These are phyloP conservation scores for Mycena polygramma DNA, from an alignment of 768 basidiomycete genomes.

Conservation along the genomic window DNA sequence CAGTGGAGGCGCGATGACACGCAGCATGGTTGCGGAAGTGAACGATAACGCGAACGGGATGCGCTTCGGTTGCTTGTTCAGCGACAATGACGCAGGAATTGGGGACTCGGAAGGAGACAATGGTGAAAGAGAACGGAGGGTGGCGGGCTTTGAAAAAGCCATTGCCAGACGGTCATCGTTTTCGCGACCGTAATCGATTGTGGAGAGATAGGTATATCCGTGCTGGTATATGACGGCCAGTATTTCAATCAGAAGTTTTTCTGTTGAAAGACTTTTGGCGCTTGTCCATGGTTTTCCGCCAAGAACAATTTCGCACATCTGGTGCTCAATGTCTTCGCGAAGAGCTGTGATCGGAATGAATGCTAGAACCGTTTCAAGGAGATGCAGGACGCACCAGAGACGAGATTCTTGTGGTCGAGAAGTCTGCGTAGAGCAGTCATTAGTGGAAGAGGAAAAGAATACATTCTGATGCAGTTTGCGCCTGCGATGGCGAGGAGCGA, in stretches of 20 bases:
- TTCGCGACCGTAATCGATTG: conserved; percentile 84
- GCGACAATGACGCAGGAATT: conserved; percentile 52
- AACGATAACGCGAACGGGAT: conserved; percentile 82
- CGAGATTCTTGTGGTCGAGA: conserved; percentile 61
- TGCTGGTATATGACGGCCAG: conserved; percentile 71
- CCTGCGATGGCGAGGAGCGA: conserved; percentile 78
- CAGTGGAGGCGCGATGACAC: conserved; percentile 83
- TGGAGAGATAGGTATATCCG: conserved; percentile 75
- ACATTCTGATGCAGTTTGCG: conserved; percentile 74
- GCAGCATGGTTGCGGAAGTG: conserved; percentile 72
- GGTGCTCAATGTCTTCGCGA: conserved; percentile 68
- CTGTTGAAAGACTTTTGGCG: conserved; percentile 73
- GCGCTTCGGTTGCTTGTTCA: conserved; percentile 52
- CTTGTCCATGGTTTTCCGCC: conserved; percentile 81
- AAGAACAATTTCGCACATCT: conserved; percentile 75
- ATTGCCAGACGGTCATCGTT: conserved; percentile 79
- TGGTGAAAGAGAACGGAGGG: conserved; percentile 46
- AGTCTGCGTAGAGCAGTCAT: conserved; percentile 67
- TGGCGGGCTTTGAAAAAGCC: conserved; percentile 70
- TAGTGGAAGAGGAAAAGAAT: conserved; percentile 72
- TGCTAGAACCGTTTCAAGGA: neutral
- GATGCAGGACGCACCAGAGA: conserved; percentile 47
- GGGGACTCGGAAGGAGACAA: conserved; percentile 53
- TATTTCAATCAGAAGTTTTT: conserved; percentile 78
- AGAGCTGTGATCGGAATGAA: conserved; percentile 27